Percentiles rank a stretch among this genome's conserved stretches.
Conservation (phyloP, 2,329 filamentous ascomycete genomes). For the Bertia moriformis region DNA sequence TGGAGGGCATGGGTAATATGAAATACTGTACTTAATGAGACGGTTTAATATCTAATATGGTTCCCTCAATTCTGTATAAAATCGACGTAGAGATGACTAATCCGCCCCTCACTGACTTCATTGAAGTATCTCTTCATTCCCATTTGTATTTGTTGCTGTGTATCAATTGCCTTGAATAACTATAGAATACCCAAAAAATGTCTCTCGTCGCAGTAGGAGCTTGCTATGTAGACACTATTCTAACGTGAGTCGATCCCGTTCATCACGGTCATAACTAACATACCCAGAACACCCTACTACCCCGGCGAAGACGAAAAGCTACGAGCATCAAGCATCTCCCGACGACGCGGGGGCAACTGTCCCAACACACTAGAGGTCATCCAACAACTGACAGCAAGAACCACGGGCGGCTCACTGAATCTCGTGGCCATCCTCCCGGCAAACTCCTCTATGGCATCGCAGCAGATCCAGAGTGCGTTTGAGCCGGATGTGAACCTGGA, state of each 20-base stretch:
- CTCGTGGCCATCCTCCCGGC: background rate
- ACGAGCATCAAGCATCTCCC: background rate
- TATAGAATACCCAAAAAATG: too few relatives aligned
- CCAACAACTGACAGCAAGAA: background rate
- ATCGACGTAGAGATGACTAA: too few relatives aligned
- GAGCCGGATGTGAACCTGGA: background rate
- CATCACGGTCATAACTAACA: background rate
- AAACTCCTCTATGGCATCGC: background rate
- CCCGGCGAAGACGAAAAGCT: background rate
- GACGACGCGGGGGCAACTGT: background rate
- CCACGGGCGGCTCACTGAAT: background rate
- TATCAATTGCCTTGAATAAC: too few relatives aligned
- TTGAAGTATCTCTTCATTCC: too few relatives aligned
- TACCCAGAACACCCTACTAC: background rate
- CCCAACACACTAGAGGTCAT: background rate
- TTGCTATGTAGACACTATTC: conserved; percentile 1
- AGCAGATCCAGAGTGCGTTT: background rate
- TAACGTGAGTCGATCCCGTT: background rate
- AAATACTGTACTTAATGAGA: too few relatives aligned
- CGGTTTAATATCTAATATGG: too few relatives aligned
- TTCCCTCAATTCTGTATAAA: too few relatives aligned
- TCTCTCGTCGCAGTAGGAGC: background rate
- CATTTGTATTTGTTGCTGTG: too few relatives aligned
- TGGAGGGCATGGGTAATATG: too few relatives aligned
- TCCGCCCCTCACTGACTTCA: too few relatives aligned